Evolutionary conservation across 163 green algal species (phyloP), one percentile per base, ranked within the genome.

Genomic region (Coccomyxa subellipsoidea): DNA sequence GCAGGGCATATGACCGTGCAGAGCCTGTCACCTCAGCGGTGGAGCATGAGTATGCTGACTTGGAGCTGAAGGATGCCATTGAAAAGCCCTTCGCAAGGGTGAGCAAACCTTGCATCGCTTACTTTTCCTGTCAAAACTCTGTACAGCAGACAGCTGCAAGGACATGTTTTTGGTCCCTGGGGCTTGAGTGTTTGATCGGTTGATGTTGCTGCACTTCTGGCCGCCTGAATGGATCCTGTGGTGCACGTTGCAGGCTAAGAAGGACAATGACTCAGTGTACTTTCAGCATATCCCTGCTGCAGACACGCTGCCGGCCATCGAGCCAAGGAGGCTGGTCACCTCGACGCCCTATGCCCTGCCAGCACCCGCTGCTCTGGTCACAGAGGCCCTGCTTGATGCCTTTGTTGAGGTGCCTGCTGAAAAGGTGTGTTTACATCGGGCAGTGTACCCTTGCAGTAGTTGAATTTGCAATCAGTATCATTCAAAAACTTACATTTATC

Each of bases 261-360:
- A 71, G 23, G 87, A 91, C 27, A 90, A 89, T 38, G 81, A 87
- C 39, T 71, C 32, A 0, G 85, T 90, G 2, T 88, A 78, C 53
- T 84, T 86, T 27, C 87, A 91, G 69, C 77, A 79, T 15, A 34
- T 89, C 32, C 76, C 87, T 21, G 18, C 80, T 25, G 32, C 21
- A 0, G 76, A 86, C 47, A 25, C 81, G 39, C 83, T 86, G 36
- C 29, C 23, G 9, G 40, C 86, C 76, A 84, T 82, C 4, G 70
- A 73, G 7, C 32, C 73, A 29, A 84, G 75, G 76, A 73, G 84
- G 36, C 47, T 91, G 69, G 85, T 77, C 1, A 53, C 35, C 4
- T 9, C 78, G 29, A 70, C 77, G 38, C 47, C 87, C 0, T 90
- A 82, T 29, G 37, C 47, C 9, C 81, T 91, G 81, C 85, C 85